A percentile compares a stretch with the other conserved stretches of the same genome.
Evolutionary conservation across 441 rosid species (phyloP).

Genomic region (Populus hybrid): DNA sequence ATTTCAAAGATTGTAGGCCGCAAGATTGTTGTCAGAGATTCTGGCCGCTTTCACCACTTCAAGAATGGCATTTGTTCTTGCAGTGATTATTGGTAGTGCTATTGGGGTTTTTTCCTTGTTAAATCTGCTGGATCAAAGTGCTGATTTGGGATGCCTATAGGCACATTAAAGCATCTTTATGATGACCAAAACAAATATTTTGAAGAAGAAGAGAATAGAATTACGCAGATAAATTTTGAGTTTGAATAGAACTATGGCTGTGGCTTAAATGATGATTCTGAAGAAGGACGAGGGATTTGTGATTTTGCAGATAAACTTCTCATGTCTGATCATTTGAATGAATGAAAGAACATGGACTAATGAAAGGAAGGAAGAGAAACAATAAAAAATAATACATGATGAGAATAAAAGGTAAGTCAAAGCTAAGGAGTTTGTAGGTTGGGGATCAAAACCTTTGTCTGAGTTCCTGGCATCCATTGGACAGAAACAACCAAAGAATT

Average conservation of each 20-base stretch:
- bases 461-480: slow-evolving; percentile 43
- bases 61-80: slow-evolving; percentile 53
- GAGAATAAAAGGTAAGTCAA: slow-evolving; percentile 15
- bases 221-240: slow-evolving; percentile 18
- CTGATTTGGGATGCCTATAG: neutral
- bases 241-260: slow-evolving; percentile 1
- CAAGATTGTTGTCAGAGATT: slow-evolving; percentile 52
- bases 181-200: neutral
- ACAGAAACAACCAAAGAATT: slow-evolving; percentile 32
- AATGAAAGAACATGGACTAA: neutral
- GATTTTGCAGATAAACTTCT: slow-evolving; percentile 17
- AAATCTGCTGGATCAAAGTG: slow-evolving; percentile 4
- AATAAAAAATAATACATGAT: neutral
- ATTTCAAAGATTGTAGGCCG: slow-evolving; percentile 41
- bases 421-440: slow-evolving; percentile 34
- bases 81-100: slow-evolving; percentile 57
- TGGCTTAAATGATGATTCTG: slow-evolving; percentile 13
- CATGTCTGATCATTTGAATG: slow-evolving; percentile 11
- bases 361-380: slow-evolving; percentile 5
- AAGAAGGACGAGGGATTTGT: slow-evolving; percentile 12
- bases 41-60: slow-evolving; percentile 52
- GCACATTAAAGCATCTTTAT: neutral
- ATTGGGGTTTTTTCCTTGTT: too few relatives aligned
- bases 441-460: slow-evolving; percentile 43
- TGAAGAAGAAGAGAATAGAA: neutral